phyloP scores from a whole-genome alignment of 495 filamentous ascomycete genomes.

The Elasticomyces elasticus region DNA sequence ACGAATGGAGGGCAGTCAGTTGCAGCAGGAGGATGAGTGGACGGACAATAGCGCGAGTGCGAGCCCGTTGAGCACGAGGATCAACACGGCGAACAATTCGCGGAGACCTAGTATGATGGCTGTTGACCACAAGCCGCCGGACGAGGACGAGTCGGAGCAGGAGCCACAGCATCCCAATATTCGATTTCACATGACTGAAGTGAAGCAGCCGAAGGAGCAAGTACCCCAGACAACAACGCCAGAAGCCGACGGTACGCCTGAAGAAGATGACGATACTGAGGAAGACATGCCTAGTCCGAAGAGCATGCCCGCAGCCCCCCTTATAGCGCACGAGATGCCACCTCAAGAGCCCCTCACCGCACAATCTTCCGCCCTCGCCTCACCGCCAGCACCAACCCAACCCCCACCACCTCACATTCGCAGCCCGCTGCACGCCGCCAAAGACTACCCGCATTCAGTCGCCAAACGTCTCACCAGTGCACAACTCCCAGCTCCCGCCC shows the following conservation, averaged over 20 bases:
- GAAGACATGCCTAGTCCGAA: neutral
- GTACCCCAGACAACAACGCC: neutral
- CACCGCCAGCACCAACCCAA: neutral
- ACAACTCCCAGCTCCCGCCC: slow-evolving; percentile 14
- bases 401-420: neutral
- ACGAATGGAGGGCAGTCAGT: slow-evolving; percentile 9
- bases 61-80: slow-evolving; percentile 34
- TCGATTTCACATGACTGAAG: neutral
- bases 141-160: neutral
- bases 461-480: slow-evolving; percentile 6
- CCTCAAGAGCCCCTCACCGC: neutral
- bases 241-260: slow-evolving; percentile 12
- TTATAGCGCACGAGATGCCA: neutral
- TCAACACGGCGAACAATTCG: slow-evolving; percentile 35
- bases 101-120: slow-evolving; percentile 14
- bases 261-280: neutral
- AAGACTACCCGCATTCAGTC: slow-evolving; percentile 12
- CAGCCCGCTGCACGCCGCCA: slow-evolving; percentile 11
- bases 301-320: neutral
- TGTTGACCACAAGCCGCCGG: slow-evolving; percentile 10
- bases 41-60: slow-evolving; percentile 36
- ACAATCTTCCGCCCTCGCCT: neutral
- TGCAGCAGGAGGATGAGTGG: slow-evolving; percentile 34
- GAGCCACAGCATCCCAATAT: slow-evolving; percentile 5
- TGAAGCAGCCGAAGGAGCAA: neutral